Evolutionary conservation across 345 rosid genomes (phyloP).

Genomic region (Eucalyptus tenuipes): DNA sequence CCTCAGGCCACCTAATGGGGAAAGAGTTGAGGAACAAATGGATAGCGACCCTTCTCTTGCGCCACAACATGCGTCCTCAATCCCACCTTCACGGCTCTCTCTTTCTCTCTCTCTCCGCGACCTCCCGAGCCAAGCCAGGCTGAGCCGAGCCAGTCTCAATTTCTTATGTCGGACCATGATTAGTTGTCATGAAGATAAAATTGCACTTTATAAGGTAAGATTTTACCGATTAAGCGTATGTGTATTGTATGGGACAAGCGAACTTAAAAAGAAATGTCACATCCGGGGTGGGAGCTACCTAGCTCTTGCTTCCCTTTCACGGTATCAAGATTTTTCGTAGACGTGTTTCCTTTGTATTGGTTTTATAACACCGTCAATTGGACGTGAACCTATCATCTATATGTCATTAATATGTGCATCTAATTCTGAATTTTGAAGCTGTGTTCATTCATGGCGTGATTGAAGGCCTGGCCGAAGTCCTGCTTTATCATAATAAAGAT

Average conservation of each 20-base stretch:
- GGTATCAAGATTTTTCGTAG: background rate
- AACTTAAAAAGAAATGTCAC: background rate
- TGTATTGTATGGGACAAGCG: background rate
- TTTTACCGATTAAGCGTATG: background rate
- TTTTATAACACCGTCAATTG: background rate
- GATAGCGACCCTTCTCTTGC: conserved; percentile 25
- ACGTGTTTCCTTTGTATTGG: background rate
- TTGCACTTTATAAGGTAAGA: background rate
- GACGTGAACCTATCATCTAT: background rate
- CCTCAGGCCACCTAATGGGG: conserved; percentile 38
- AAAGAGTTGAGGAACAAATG: conserved; percentile 29
- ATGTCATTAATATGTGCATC: background rate
- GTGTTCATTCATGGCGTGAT: background rate
- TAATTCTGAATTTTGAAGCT: background rate
- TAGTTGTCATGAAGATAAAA: background rate
- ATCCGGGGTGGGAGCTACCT: background rate
- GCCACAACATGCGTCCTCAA: background rate
- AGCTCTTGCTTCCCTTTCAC: background rate
- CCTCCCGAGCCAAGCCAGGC: background rate
- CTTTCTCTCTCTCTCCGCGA: background rate
- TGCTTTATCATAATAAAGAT: background rate
- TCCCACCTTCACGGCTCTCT: background rate
- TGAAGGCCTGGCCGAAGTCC: background rate
- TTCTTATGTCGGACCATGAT: background rate
- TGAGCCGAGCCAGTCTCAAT: background rate